phyloP scores from a whole-genome alignment of 192 early-diverging fungal species.

The Coemansia sp. region DNA sequence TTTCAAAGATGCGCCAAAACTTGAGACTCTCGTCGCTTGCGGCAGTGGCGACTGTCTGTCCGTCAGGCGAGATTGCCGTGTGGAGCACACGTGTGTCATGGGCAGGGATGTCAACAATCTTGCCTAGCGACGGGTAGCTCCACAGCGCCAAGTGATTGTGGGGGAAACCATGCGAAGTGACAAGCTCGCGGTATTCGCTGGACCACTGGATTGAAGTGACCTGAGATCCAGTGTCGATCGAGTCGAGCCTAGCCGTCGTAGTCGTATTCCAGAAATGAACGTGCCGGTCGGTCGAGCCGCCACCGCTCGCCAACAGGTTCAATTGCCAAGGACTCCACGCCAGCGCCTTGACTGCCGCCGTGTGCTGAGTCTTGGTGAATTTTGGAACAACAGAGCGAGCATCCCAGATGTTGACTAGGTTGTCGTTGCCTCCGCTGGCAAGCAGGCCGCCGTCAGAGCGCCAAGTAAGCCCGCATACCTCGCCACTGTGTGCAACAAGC shows the following conservation, averaged over 20 bases:
- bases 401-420: constrained; percentile 90
- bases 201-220: constrained; percentile 95
- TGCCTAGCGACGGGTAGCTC: constrained; percentile 75
- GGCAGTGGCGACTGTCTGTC: constrained; percentile 88
- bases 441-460: constrained; percentile 73
- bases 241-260: constrained; percentile 63
- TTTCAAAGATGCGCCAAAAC: constrained; percentile 93
- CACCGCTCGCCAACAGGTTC: constrained; percentile 85
- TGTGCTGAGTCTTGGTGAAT: constrained; percentile 74
- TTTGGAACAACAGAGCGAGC: constrained; percentile 65
- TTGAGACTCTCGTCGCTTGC: constrained; percentile 94
- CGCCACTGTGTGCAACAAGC: constrained; percentile 69
- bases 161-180: constrained; percentile 91
- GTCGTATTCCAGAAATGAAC: constrained; percentile 93
- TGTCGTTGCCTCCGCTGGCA: constrained; percentile 96
- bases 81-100: constrained; percentile 91
- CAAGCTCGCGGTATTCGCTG: constrained; percentile 79
- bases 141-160: constrained; percentile 86
- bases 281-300: constrained; percentile 85
- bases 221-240: constrained; percentile 83
- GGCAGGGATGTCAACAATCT: constrained; percentile 77
- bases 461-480: constrained; percentile 93
- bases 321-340: constrained; percentile 95
- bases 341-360: constrained; percentile 90
- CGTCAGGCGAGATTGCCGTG: constrained; percentile 88